These are phyloP conservation scores for Casuarina cunninghamiana DNA, from an alignment of 306 rosid genomes.

Conservation along the genomic window DNA sequence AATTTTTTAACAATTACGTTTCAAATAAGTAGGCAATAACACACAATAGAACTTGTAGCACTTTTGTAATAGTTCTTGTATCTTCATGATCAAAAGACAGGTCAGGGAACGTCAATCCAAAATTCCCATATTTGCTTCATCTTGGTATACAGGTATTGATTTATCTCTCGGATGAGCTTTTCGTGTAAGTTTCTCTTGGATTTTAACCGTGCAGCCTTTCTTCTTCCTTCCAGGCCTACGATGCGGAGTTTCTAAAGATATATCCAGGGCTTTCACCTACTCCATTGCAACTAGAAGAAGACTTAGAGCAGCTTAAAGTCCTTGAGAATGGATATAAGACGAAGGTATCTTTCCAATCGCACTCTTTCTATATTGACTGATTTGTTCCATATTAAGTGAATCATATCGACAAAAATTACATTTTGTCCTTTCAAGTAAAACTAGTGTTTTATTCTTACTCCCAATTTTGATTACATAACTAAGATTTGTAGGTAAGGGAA, in stretches of 20 bases:
- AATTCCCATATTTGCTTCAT: constrained; percentile 57
- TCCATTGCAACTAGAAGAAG: constrained; percentile 93
- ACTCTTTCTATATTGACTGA: constrained; percentile 7
- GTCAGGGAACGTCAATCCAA: constrained; percentile 76
- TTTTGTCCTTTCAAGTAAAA: too few relatives aligned
- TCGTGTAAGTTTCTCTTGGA: neutral
- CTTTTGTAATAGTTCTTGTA: constrained; percentile 17
- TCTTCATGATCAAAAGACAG: constrained; percentile 38
- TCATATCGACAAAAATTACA: neutral
- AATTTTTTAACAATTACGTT: too few relatives aligned
- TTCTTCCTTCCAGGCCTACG: constrained; percentile 64
- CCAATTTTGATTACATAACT: too few relatives aligned
- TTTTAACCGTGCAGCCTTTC: neutral
- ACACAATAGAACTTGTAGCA: neutral
- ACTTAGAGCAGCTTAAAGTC: constrained; percentile 96
- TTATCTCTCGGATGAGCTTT: neutral
- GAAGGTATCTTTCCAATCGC: constrained; percentile 60
- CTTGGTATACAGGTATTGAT: constrained; percentile 69
- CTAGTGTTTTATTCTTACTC: too few relatives aligned
- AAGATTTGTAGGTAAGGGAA: too few relatives aligned
- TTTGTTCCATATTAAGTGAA: neutral
- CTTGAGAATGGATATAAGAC: constrained; percentile 95
- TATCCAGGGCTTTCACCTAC: constrained; percentile 79
- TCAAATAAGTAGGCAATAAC: too few relatives aligned
- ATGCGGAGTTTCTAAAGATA: constrained; percentile 66